A percentile compares a stretch with the other conserved stretches of the same genome.
Evolutionary conservation across 495 filamentous ascomycete genomes (phyloP).

Genomic region (Cryomyces minteri): DNA sequence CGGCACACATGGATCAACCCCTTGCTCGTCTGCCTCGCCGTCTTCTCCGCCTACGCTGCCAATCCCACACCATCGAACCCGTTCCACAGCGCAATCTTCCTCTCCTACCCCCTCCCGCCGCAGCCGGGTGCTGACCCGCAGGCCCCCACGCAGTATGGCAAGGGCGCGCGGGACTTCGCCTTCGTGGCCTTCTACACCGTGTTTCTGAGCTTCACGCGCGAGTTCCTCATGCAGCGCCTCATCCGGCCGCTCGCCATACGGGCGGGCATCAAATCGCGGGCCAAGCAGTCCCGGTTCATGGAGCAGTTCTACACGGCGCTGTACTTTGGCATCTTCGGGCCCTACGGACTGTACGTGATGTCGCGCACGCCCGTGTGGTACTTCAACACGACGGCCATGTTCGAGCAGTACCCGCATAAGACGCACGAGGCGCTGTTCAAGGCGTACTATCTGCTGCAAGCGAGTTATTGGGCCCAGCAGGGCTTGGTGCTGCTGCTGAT

Average conservation of each 20-base stretch:
- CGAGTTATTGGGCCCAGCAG: slow-evolving; percentile 93
- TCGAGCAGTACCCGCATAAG: slow-evolving; percentile 75
- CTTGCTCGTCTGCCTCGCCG: slow-evolving; percentile 43
- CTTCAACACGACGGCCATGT: slow-evolving; percentile 86
- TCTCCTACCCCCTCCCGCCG: slow-evolving; percentile 65
- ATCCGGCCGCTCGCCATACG: slow-evolving; percentile 60
- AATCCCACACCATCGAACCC: slow-evolving; percentile 73
- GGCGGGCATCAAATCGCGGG: slow-evolving; percentile 49
- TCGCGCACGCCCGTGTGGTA: slow-evolving; percentile 85
- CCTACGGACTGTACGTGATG: slow-evolving; percentile 87
- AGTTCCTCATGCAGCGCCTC: slow-evolving; percentile 90
- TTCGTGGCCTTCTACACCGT: slow-evolving; percentile 86
- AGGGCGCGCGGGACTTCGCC: slow-evolving; percentile 65
- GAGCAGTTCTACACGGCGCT: slow-evolving; percentile 96
- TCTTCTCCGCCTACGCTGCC: slow-evolving; percentile 50
- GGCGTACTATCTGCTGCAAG: slow-evolving; percentile 91
- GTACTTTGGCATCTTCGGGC: slow-evolving; percentile 76
- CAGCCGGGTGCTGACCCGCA: slow-evolving; percentile 22
- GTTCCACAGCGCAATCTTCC: slow-evolving; percentile 72
- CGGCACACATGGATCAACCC: slow-evolving; percentile 43
- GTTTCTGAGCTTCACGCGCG: slow-evolving; percentile 79
- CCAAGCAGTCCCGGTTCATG: slow-evolving; percentile 87
- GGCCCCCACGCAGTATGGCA: slow-evolving; percentile 61
- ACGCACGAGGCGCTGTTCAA: slow-evolving; percentile 81
- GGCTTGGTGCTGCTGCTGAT: slow-evolving; percentile 73